Conservation (phyloP, 306 rosid genomes). For the Lupinus albus region DNA sequence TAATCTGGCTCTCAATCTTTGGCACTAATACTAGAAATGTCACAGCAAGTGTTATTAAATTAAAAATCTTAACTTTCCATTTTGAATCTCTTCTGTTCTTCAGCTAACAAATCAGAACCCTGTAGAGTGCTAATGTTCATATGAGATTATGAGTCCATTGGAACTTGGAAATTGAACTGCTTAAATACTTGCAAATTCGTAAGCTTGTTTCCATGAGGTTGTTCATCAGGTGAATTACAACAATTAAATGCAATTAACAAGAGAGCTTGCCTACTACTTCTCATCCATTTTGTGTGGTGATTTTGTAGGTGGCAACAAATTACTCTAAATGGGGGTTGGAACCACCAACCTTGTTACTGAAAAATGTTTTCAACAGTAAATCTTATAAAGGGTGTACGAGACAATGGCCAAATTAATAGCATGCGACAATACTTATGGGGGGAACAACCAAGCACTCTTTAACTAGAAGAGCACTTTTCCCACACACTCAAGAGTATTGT, state of each 20-base stretch:
- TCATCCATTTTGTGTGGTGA: constrained; percentile 66
- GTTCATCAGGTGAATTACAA: too few species aligned
- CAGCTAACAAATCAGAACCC: constrained; percentile 20
- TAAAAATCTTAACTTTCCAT: constrained; percentile 51
- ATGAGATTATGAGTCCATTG: constrained; percentile 29
- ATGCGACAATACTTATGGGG: too few species aligned
- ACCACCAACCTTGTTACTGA: too few species aligned
- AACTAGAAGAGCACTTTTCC: too few species aligned
- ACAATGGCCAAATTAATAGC: constrained; percentile 9
- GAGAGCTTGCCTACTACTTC: constrained; percentile 9
- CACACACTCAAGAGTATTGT: too few species aligned
- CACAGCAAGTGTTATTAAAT: constrained; percentile 31
- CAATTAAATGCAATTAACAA: too few species aligned
- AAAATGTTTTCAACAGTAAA: constrained; percentile 21
- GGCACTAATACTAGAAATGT: constrained; percentile 47
- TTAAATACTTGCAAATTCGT: constrained; percentile 52
- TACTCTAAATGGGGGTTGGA: too few species aligned
- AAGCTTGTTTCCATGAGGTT: constrained; percentile 45
- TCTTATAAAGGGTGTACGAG: constrained; percentile 18
- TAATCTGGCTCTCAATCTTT: constrained; percentile 42
- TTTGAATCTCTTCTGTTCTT: constrained; percentile 2
- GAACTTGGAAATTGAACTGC: constrained; percentile 36
- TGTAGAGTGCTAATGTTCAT: constrained; percentile 38
- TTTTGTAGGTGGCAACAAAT: constrained; percentile 53
- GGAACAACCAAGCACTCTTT: too few species aligned